Base-by-base conservation (phyloP, 768 basidiomycete genomes). In the Trametes elegans region DNA sequence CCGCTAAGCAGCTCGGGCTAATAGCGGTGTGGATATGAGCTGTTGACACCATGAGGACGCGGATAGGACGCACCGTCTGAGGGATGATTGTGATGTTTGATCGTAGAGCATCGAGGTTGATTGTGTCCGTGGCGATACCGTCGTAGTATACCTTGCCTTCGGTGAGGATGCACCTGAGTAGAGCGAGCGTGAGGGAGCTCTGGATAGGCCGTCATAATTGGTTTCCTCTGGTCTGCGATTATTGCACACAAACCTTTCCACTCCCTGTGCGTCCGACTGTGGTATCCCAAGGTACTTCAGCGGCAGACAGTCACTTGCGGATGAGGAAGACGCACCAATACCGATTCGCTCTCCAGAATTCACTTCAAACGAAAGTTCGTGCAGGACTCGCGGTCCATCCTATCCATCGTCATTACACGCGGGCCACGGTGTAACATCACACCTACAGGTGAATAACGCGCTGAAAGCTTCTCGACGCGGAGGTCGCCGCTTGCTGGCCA, bases 401-500 rank as follows among this genome's bases (percentile, higher is more conserved):
- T 73, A 29, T 21, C 28, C 13, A 23, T 24, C 23, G 5, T 10
- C 27, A 5, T n/a, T 26, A 18, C 5, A 21, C 3, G 5, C 16
- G 9, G 7, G 19, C 10, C 28, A 3, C 9, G 2, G 9, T 3
- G 21, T 18, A 8, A 28, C 9, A 27, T 5, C 13, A 10, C 14
- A 31, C 67, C 23, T 56, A 73, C 73, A 3, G 49, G 34, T 21
- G 76, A 76, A 57, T 81, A 81, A 36, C 72, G 68, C 0, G 84
- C 83, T 11, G 73, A 77, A 4, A 85, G 68, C 28, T 77, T 73
- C 55, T 84, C 77, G 1, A 82, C 77, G 3, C 67, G 62, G n/a
- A 85, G 69, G 11, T 74, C 68, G 1, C 84, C 84, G 26, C 78
- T 79, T 1, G 83, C 73, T 4, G 84, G 84, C 84, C 84, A 86